A percentile compares a stretch with the other conserved stretches of the same genome.
Evolutionary conservation across 2,329 filamentous ascomycete species (phyloP).

Genomic region (Pseudogymnoascus sp.): DNA sequence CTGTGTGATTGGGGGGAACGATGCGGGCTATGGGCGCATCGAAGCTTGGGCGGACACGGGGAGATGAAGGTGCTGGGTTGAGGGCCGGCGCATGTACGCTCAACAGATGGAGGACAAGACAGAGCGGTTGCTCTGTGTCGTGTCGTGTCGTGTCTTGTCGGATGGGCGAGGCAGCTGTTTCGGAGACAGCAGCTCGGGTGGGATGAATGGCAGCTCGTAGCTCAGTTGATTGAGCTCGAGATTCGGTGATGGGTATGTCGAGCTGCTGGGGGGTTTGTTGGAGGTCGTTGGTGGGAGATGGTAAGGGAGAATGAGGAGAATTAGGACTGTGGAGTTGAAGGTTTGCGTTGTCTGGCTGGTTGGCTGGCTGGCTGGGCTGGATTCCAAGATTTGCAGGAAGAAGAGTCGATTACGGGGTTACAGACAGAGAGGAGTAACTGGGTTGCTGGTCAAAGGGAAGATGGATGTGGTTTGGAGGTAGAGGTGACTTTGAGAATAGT

Average conservation of each 20-base stretch:
- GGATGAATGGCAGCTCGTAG: neutral
- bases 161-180: neutral
- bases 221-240: constrained; percentile 2
- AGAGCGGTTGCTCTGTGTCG: neutral
- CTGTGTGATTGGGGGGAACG: neutral
- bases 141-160: neutral
- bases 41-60: neutral
- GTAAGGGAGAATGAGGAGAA: neutral
- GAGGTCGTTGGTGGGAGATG: neutral
- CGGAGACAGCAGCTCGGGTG: neutral
- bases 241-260: neutral
- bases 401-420: neutral
- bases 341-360: constrained; percentile 1
- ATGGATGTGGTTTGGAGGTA: neutral
- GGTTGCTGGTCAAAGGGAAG: neutral
- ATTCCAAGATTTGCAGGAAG: constrained; percentile 5
- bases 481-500: neutral
- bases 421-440: neutral
- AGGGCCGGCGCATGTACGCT: neutral
- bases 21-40: neutral
- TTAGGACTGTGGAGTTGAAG: neutral
- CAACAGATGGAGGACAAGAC: neutral
- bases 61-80: neutral
- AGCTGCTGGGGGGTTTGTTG: neutral
- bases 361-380: no score